Evolutionary conservation across 768 basidiomycete species (phyloP), one percentile per base, ranked within the genome.

Genomic region (Leucosporidium scottii): DNA sequence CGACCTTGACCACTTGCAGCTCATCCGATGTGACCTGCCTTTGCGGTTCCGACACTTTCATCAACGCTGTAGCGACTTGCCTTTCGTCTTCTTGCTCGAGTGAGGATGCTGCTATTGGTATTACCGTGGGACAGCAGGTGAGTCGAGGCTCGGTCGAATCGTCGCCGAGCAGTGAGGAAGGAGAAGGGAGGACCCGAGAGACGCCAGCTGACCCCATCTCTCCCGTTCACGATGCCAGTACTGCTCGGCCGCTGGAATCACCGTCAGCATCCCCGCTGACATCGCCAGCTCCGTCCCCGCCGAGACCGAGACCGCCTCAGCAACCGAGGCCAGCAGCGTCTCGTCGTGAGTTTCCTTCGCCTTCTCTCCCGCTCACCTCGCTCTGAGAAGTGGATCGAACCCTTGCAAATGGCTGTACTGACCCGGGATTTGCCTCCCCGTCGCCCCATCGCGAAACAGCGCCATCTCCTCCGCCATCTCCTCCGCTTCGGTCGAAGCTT

Each of bases 401-500:
- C n/a, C n/a, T n/a, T n/a, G n/a, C n/a, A n/a, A 12, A 36, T 36
- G 34, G 34, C 34, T 36, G 34, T 36, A 36, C 34, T 36, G 34
- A 36, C 34, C 34, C 34, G 5, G n/a, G n/a, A n/a, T n/a, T n/a
- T n/a, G n/a, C 39, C 39, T 53, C n/a, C 51, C n/a, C 51, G 13
- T 34, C 34, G 4, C 34, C 8, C 51, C 2, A 27, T 17, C 2
- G 21, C 51, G 15, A 4, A 27, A 53, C n/a, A n/a, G n/a, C 9
- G 51, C 51, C 27, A 9, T 53, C 51, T 53, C 51, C n/a, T 53
- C 51, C 12, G n/a, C 51, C 51, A 53, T 53, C 51, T 53, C 51
- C n/a, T 53, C 27, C 27, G 51, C 51, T 15, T 23, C 27, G 51
- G n/a, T 53, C 51, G 8, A 44, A 17, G 6, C 39, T 15, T 44